A percentile compares a stretch with the other conserved stretches of the same genome.
Evolutionary conservation across 75 land plant genomes (phyloP).

Genomic region (Larix kaempferi): DNA sequence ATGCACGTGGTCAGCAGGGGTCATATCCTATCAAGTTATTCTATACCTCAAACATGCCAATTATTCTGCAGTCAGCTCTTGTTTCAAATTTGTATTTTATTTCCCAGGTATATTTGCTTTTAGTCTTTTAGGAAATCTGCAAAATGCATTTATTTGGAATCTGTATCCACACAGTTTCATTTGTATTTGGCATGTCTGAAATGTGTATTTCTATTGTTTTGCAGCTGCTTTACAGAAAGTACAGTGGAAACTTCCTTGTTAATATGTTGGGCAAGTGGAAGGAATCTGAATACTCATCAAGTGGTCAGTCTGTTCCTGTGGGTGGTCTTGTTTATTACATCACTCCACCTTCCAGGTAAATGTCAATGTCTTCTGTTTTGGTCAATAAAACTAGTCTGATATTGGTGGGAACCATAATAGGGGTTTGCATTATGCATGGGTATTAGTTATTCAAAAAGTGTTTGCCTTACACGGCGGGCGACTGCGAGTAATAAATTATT

Average conservation of each 20-base stretch:
- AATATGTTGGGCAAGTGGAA: slow-evolving; percentile 72
- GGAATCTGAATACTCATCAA: slow-evolving; percentile 62
- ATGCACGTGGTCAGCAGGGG: slow-evolving; percentile 77
- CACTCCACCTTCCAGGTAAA: slow-evolving; percentile 68
- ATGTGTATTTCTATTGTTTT: not conserved
- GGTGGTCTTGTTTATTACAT: slow-evolving; percentile 80
- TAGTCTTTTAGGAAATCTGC: not conserved
- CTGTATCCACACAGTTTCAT: not conserved
- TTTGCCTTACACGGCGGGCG: not conserved
- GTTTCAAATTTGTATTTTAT: slow-evolving; percentile 73
- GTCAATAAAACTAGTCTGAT: not conserved
- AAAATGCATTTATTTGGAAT: not conserved
- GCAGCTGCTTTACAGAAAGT: slow-evolving; percentile 59
- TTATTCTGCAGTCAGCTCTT: slow-evolving; percentile 72
- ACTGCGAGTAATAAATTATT: not conserved
- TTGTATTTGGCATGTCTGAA: not conserved
- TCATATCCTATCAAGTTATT: slow-evolving; percentile 77
- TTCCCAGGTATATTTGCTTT: slow-evolving; percentile 47
- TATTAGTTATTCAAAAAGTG: not conserved
- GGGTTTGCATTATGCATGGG: not conserved
- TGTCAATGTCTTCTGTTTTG: not conserved
- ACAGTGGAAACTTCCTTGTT: slow-evolving; percentile 65
- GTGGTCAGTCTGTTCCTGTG: slow-evolving; percentile 66
- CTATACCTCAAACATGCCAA: slow-evolving; percentile 82
- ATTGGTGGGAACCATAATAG: not conserved